These are phyloP conservation scores for Aspergillus steynii DNA, from an alignment of 495 filamentous ascomycete species.

Conservation along the genomic window DNA sequence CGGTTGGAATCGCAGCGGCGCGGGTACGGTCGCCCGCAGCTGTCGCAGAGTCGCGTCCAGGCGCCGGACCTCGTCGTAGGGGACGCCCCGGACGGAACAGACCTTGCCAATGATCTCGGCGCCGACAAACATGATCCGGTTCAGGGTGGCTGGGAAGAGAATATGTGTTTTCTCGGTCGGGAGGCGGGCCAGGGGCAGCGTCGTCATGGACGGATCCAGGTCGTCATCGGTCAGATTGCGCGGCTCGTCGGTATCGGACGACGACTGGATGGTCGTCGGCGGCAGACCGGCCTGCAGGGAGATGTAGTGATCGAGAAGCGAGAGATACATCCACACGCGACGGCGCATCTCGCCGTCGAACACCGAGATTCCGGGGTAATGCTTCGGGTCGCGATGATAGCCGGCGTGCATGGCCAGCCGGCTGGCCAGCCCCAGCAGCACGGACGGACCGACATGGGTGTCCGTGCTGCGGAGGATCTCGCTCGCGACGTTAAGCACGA, in stretches of 20 bases:
- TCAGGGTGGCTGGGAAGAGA: slow-evolving; percentile 30
- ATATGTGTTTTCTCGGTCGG: slow-evolving; percentile 26
- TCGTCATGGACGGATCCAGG: slow-evolving; percentile 27
- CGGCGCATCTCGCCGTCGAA: slow-evolving; percentile 41
- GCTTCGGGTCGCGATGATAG: slow-evolving; percentile 33
- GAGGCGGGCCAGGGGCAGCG: slow-evolving; percentile 29
- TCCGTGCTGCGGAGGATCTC: slow-evolving; percentile 28
- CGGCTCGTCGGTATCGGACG: slow-evolving; percentile 34
- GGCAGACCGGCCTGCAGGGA: slow-evolving; percentile 40
- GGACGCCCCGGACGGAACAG: slow-evolving; percentile 32
- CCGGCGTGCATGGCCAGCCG: slow-evolving; percentile 34
- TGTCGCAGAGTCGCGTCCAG: not conserved
- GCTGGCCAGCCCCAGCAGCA: slow-evolving; percentile 25
- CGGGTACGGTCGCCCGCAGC: not conserved
- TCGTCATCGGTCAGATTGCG: slow-evolving; percentile 37
- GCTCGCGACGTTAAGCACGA: slow-evolving; percentile 24
- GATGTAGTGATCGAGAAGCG: slow-evolving; percentile 30
- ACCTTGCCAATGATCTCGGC: slow-evolving; percentile 38
- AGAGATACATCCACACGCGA: slow-evolving; percentile 30
- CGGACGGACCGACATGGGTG: slow-evolving; percentile 21
- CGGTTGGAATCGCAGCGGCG: slow-evolving; percentile 56
- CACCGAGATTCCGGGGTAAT: slow-evolving; percentile 24
- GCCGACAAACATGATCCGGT: slow-evolving; percentile 33
- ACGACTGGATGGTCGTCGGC: slow-evolving; percentile 23
- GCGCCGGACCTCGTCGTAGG: slow-evolving; percentile 72